Base-by-base conservation (phyloP, 805 yeast genomes). In the Saccharomycopsis sp. region DNA sequence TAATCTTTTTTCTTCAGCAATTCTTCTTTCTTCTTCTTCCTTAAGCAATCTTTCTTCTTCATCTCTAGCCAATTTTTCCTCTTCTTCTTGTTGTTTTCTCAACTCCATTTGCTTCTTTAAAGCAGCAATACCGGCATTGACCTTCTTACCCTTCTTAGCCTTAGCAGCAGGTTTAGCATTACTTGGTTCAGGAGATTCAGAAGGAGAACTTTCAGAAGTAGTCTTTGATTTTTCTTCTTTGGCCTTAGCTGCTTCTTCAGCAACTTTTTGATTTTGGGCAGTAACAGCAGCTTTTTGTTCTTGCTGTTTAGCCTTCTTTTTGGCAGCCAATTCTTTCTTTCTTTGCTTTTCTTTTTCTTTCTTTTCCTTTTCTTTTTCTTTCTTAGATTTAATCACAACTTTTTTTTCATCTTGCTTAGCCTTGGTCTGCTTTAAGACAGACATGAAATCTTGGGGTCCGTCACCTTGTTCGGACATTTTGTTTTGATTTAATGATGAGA, bases 361-460 rank as follows among this genome's bases (percentile, higher is more conserved):
- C 76, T 84, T 85, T 62, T 92, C 95, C 66, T 79, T 88, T 66
- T 89, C 94, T 64, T 82, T 83, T 56, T 83, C 97, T 64, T 89
- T 87, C 73, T 89, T 92, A 43, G 89, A 76, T 62, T 88, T 86
- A 56, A 87, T 69, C 46, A 73, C 76, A 41, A 75, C 79, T 45
- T 70, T 76, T 60, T 76, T 77, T 34, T 70, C 78, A 50, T 74
- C 77, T 63, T 79, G 78, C 71, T 83, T 84, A 60, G 74, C 73
- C 64, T 84, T 84, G 44, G 89, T 78, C 49, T 71, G 74, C 61
- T 83, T 75, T 62, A 88, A 72, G 32, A 95, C 81, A 37, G 87
- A 72, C 74, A 89, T 75, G 63, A 88, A 82, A 51, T 83, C 95
- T 41, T 68, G 73, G 41, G 63, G 64, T 34, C 61, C 74, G 39